Conservation (phyloP, 176 grass and related monocot species). For the Urochloa ruziziensis region DNA sequence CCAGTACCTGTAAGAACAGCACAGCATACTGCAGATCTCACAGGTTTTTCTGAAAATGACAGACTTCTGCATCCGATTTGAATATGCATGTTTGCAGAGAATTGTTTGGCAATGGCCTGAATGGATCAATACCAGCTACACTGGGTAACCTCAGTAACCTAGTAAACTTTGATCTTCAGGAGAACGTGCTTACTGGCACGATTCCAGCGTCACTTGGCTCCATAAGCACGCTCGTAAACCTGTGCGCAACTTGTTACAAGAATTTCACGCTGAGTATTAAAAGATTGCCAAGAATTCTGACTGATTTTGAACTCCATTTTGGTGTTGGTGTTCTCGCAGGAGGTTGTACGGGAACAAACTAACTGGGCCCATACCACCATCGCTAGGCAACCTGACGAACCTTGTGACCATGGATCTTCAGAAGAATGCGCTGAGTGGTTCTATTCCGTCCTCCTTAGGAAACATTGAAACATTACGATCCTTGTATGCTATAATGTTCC, state of each 20-base stretch:
- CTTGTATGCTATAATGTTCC: conserved; percentile 24
- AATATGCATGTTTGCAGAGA: conserved; percentile 15
- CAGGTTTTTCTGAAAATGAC: not conserved
- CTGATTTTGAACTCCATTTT: not conserved
- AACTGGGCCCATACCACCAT: not conserved
- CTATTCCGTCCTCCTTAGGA: conserved; percentile 26
- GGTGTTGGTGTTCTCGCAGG: not conserved
- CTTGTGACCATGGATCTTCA: not conserved
- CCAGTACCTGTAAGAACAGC: conserved; percentile 43
- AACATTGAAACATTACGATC: conserved; percentile 20
- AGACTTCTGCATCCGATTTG: not conserved
- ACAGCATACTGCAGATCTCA: not conserved
- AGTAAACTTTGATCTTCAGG: conserved; percentile 19
- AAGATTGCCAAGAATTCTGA: not conserved
- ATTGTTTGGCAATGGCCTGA: conserved; percentile 11
- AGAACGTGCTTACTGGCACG: not conserved
- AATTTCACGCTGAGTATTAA: not conserved
- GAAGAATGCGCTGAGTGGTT: conserved; percentile 7
- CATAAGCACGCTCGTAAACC: not conserved
- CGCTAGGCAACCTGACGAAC: not conserved
- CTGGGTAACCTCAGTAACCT: conserved; percentile 37
- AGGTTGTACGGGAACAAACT: conserved; percentile 10
- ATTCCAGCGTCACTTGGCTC: conserved; percentile 29
- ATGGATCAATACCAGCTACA: conserved; percentile 27
- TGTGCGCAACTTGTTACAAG: not conserved